Base-by-base conservation (phyloP, 768 basidiomycete genomes). In the Phlebiopsis gigantea region DNA sequence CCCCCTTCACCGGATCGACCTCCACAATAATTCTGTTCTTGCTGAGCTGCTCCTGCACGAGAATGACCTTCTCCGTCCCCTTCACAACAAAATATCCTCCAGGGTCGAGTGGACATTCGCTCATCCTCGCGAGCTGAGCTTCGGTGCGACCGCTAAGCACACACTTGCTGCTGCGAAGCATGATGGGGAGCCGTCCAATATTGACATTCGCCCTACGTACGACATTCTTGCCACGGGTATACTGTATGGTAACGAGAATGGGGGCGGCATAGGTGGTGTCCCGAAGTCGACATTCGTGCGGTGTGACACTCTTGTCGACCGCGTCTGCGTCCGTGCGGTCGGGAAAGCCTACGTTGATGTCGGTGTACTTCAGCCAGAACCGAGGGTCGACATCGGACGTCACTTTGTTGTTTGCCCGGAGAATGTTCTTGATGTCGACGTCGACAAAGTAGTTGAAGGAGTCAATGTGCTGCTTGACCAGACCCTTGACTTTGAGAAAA, bases 11-110 rank as follows among this genome's bases (percentile, higher is more conserved):
- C 21, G 79, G 73, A 71, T 98, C 97, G 5, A 87, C 90, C 75
- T 98, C 97, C 59, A 99, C 97, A 62, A 99, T 98, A 68, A 99
- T 99, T 42, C 97, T 83, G 71, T 99, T 98, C 79, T 98, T 98
- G 79, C 92, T 95, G 66, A 98, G 73, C 73, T 99, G 97, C 69
- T 98, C 97, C 71, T 99, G 97, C 6, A 99, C 96, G 60, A 99
- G 77, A 63, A 99, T 99, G 64, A 99, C 97, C 74, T 98, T 99
- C 73, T 99, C 96, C 43, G 96, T 99, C 34, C 96, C 96, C 72
- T 95, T 98, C 51, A 99, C 97, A 57, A 99, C 88, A 71, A 99
- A 99, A 69, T 98, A 98, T 3, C 97, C 97, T n/a, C 97, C 97
- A 10, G 97, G 96, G 74, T 99, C 97, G 57, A 98, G 78, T 2